Evolutionary conservation across 208 protist species (phyloP), one percentile per base, ranked within the genome.

Genomic region (Leptomonas seymouri): DNA sequence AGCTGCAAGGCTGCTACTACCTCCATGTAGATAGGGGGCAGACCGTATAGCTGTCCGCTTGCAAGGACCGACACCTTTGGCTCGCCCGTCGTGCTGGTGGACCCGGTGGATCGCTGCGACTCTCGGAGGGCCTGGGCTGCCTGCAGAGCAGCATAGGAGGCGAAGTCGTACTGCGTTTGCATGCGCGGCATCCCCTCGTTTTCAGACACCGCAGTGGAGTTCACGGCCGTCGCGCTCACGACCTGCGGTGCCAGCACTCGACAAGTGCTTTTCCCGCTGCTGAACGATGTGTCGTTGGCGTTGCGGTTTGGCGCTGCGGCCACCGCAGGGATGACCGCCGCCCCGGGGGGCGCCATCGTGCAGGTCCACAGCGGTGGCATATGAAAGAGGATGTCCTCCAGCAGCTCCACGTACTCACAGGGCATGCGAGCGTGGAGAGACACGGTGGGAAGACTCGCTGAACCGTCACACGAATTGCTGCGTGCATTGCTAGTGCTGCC

Each of bases 381-480:
- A n/a, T 69, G 76, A 49, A 93, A 89, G 21, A 95, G 72, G 14
- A 93, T 57, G 2, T 77, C 68, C 53, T 89, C 87, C 8, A 93
- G 62, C 23, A 93, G 71, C 49, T 91, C 85, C 16, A 93, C 36
- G 46, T 79, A 82, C 54, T 95, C 90, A 46, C 87, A 80, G 5
- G 90, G 90, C 49, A 90, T 78, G 53, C 51, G 61, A 58, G 87
- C 85, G 62, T 90, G 80, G 12, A 95, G 58, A 0, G 81, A 55
- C 0, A 80, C 44, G 3, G 78, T 71, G 0, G 65, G 45, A 4
- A 63, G 49, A n/a, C 20, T 44, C 27, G 42, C 27, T 7, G 20
- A 55, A 7, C 34, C 15, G 27, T 59, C 30, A 15, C 34, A 50
- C 20, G 54, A n/a, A n/a, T 16, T 30, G 55, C 25, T 50, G 46